These are phyloP conservation scores for Aspergillus olivimuriae DNA, from an alignment of 495 filamentous ascomycete species.

Conservation along the genomic window DNA sequence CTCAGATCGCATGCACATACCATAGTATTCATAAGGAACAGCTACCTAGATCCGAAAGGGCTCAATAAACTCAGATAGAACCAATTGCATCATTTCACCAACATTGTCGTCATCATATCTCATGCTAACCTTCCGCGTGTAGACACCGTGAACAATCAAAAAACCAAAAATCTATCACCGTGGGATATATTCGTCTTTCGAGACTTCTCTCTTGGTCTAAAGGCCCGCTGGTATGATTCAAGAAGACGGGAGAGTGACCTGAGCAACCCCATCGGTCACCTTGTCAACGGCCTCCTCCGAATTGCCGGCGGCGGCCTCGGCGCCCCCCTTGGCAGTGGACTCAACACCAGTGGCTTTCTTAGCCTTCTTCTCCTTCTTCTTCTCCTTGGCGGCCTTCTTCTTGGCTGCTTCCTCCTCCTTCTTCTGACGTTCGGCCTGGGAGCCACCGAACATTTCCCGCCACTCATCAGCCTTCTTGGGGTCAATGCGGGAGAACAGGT, in stretches of 20 bases:
- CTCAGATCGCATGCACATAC: too few species aligned
- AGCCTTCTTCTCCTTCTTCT: constrained; percentile 20
- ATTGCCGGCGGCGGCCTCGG: constrained; percentile 16
- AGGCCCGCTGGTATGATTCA: constrained; percentile 4
- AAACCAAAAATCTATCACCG: background rate
- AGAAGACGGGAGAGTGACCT: constrained; percentile 37
- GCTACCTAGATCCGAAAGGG: too few species aligned
- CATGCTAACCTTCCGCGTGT: constrained; percentile 1
- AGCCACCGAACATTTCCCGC: constrained; percentile 74
- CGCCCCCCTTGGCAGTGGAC: constrained; percentile 29
- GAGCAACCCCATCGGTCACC: constrained; percentile 34
- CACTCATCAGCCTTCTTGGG: constrained; percentile 77
- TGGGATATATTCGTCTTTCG: background rate
- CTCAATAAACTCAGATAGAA: constrained; percentile 1
- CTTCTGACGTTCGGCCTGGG: constrained; percentile 56
- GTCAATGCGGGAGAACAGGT: constrained; percentile 81
- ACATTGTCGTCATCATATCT: constrained; percentile 6
- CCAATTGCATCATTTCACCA: constrained; percentile 1
- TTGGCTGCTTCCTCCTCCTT: constrained; percentile 56
- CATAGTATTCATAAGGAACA: too few species aligned
- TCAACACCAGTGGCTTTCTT: constrained; percentile 9
- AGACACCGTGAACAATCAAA: constrained; percentile 1
- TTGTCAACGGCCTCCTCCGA: constrained; percentile 31
- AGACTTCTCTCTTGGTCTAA: background rate
- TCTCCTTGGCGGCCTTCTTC: constrained; percentile 21